These are phyloP conservation scores for Stephanodiscus minutulus DNA, from an alignment of 108 stramenopile genomes.

Conservation along the genomic window DNA sequence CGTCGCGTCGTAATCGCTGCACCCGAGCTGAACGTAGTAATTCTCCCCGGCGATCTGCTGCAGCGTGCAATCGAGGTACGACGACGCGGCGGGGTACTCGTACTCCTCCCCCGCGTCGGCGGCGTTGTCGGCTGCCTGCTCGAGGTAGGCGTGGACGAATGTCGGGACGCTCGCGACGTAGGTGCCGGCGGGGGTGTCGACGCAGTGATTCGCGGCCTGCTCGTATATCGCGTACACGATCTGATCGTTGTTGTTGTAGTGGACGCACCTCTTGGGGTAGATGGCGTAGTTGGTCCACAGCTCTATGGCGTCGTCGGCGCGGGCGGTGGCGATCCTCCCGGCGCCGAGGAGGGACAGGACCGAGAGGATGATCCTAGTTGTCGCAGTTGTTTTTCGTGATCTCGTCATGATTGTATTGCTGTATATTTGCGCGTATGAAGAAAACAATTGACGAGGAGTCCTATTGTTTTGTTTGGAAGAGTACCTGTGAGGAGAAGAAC, in stretches of 20 bases:
- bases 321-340: background rate
- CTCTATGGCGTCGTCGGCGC: conserved; percentile 49
- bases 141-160: conserved; percentile 72
- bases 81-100: conserved; percentile 57
- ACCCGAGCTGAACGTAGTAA: conserved; percentile 42
- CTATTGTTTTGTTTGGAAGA: too few relatives aligned
- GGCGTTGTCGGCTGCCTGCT: conserved; percentile 59
- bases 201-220: conserved; percentile 73
- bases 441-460: too few relatives aligned
- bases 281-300: conserved; percentile 88
- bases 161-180: conserved; percentile 68
- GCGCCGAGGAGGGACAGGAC: background rate
- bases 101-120: conserved; percentile 71
- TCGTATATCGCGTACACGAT: conserved; percentile 77
- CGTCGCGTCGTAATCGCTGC: conserved; percentile 31
- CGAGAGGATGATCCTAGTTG: background rate
- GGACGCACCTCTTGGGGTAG: conserved; percentile 71
- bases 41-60: conserved; percentile 39
- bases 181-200: conserved; percentile 71
- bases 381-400: background rate
- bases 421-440: background rate
- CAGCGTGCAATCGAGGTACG: conserved; percentile 64
- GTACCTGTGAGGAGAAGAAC: too few relatives aligned
- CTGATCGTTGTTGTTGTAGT: conserved; percentile 52
- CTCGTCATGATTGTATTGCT: background rate